These are phyloP conservation scores for Erigeron canadensis DNA, from an alignment of 129 eudicot species.

Conservation along the genomic window DNA sequence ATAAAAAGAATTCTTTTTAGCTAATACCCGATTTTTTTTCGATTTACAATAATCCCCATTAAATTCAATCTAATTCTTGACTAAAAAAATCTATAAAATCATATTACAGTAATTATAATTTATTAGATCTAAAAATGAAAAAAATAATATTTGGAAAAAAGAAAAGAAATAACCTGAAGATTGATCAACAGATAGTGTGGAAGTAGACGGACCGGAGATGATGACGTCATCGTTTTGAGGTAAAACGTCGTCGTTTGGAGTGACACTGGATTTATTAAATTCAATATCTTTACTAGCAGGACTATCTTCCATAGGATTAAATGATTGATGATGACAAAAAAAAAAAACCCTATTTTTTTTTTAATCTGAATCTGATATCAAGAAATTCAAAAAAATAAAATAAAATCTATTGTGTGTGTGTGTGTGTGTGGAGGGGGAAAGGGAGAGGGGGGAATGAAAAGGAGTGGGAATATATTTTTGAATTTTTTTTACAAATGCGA, in stretches of 20 bases:
- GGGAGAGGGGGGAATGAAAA: neutral
- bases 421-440: slow-evolving; percentile 6
- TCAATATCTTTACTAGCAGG: slow-evolving; percentile 6
- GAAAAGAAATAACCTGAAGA: slow-evolving; percentile 28
- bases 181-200: slow-evolving; percentile 7
- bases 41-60: neutral
- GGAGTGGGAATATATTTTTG: slow-evolving; percentile 25
- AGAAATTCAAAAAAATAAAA: neutral
- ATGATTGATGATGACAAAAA: neutral
- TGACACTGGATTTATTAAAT: neutral
- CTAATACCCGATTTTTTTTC: neutral
- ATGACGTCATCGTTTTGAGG: slow-evolving; percentile 17
- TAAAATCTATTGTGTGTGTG: slow-evolving; percentile 1
- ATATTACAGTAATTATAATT: neutral
- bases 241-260: neutral
- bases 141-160: neutral
- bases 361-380: slow-evolving; percentile 23
- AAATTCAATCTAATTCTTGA: neutral
- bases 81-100: neutral
- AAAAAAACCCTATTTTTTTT: slow-evolving; percentile 28
- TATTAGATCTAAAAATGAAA: neutral
- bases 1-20: neutral
- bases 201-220: slow-evolving; percentile 7
- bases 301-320: slow-evolving; percentile 21
- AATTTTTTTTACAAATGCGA: slow-evolving; percentile 20